These are phyloP conservation scores for Claviceps sp. DNA, from an alignment of 2,329 filamentous ascomycete species.

Conservation along the genomic window DNA sequence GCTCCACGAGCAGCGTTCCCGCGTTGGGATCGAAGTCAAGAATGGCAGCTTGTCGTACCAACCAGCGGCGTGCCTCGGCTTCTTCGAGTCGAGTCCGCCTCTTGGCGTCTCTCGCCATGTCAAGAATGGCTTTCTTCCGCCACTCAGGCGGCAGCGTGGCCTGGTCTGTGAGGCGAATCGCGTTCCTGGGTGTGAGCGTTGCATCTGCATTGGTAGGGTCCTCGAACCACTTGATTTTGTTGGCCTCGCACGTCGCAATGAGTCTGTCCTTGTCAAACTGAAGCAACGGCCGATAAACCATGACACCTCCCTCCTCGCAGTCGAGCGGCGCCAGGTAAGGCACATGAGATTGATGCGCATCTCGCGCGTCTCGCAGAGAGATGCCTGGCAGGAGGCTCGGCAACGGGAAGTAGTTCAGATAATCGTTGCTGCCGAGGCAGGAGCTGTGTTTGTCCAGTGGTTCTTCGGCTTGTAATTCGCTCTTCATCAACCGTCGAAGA, in stretches of 20 bases:
- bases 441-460: conserved; percentile 7
- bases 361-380: conserved; percentile 5
- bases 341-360: conserved; percentile 7
- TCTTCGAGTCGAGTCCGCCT: conserved; percentile 30
- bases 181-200: conserved; percentile 68
- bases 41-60: conserved; percentile 34
- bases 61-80: conserved; percentile 38
- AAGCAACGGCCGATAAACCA: conserved; percentile 56
- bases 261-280: conserved; percentile 58
- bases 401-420: conserved; percentile 14
- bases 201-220: conserved; percentile 71
- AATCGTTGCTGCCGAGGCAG: conserved; percentile 9
- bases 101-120: conserved; percentile 41
- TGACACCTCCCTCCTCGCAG: conserved; percentile 53
- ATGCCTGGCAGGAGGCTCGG: conserved; percentile 8
- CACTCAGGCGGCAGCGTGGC: conserved; percentile 56
- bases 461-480: conserved; percentile 14
- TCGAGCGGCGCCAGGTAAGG: conserved; percentile 22
- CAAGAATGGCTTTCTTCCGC: conserved; percentile 48
- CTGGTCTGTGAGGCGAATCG: conserved; percentile 53
- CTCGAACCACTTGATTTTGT: conserved; percentile 62
- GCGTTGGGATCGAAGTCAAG: conserved; percentile 32
- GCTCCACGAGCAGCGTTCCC: conserved; percentile 32
- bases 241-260: conserved; percentile 59
- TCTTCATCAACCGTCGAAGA: conserved; percentile 17